Evolutionary conservation across 73 alveolate genomes (phyloP).

Genomic region (Uronychia binucleata): DNA sequence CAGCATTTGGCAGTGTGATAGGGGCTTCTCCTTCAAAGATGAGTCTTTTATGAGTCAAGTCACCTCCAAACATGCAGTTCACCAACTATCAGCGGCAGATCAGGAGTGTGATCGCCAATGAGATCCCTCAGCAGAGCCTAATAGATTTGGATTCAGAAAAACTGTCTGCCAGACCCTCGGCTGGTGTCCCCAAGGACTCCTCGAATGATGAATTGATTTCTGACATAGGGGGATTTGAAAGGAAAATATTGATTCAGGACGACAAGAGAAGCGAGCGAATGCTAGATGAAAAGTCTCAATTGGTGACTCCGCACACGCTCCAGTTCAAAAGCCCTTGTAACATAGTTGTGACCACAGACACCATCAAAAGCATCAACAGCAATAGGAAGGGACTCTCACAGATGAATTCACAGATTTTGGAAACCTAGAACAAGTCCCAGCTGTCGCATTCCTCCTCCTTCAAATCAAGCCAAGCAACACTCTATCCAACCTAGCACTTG

Average conservation of each 20-base stretch:
- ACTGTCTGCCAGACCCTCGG: background rate
- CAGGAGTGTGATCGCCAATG: background rate
- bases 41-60: too few relatives aligned
- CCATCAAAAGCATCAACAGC: background rate
- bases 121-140: background rate
- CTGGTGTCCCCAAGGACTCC: background rate
- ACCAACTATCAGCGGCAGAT: background rate
- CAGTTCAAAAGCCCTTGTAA: background rate
- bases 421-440: background rate
- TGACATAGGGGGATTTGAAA: background rate
- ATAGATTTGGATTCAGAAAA: background rate
- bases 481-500: too few relatives aligned
- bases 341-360: background rate
- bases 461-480: background rate
- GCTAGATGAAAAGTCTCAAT: background rate
- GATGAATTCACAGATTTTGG: background rate
- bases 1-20: too few relatives aligned
- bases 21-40: too few relatives aligned
- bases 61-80: too few relatives aligned
- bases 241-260: background rate
- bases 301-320: background rate
- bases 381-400: background rate
- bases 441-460: background rate
- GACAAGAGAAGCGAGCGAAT: background rate
- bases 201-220: background rate